Evolutionary conservation across 345 rosid species (phyloP), one percentile per base, ranked within the genome.

Genomic region (Acer negundo): DNA sequence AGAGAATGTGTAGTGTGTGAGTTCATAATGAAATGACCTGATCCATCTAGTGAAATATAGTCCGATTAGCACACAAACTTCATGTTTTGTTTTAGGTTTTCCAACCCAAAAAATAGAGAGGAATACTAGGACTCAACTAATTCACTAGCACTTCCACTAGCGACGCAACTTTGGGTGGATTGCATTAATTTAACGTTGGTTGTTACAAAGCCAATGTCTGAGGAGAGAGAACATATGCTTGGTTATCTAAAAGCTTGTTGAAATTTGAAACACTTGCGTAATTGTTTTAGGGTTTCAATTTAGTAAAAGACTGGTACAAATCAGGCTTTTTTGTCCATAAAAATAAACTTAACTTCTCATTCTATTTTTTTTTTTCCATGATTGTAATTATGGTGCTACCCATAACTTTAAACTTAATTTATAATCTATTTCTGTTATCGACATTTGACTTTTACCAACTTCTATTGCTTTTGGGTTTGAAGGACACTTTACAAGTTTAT

Each of bases 201-300:
- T 12, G 10, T 58, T 20, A 58, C 16, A 20, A 58, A 20, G 42
- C 56, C 61, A 1, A 31, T 28, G 10, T 44, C 51, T 40, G 70
- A 47, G 17, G 62, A 22, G 20, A 19, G 59, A 19, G 59, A 20
- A 10, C 53, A 35, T 16, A 19, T 56, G 13, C 46, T n/a, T 73
- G 13, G 31, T 71, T 31, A 17, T 71, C 23, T 26, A 61, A 10
- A 69, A 53, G 62, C 71, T 72, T 75, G 67, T 73, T 66, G 67
- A 63, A 22, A 49, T 71, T 74, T 72, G 73, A 10, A 58, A 67
- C 16, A 69, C 1, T 10, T 67, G 17, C 59, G 5, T 11, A 49
- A 46, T 46, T 56, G 72, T 68, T 19, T 44, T 53, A 6, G 22
- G 38, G 19, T 70, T 61, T 4, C 67, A 24, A n/a, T 74, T 62